phyloP scores from a whole-genome alignment of 2,329 filamentous ascomycete species.

The Paecilomyces formosus region DNA sequence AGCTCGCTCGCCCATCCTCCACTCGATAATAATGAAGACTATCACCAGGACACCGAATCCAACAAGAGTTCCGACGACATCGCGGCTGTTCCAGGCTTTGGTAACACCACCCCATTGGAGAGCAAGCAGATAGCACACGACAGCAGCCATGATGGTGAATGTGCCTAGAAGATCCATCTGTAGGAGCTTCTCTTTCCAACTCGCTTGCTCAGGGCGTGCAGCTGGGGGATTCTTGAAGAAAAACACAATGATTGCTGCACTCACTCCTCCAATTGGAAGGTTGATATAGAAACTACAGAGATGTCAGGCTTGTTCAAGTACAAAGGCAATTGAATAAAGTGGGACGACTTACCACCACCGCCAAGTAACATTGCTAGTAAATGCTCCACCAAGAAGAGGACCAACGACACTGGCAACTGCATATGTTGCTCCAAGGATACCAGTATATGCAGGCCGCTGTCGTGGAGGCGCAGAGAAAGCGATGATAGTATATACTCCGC shows the following conservation, averaged over 20 bases:
- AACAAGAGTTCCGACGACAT: conserved; percentile 16
- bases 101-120: conserved; percentile 19
- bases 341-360: conserved; percentile 28
- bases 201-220: conserved; percentile 4
- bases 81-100: conserved; percentile 14
- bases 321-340: background rate
- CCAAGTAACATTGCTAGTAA: conserved; percentile 40
- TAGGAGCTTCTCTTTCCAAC: conserved; percentile 12
- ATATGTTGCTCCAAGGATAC: conserved; percentile 43
- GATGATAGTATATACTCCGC: conserved; percentile 20
- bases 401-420: conserved; percentile 43
- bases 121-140: conserved; percentile 18
- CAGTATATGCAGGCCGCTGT: conserved; percentile 21
- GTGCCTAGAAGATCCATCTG: conserved; percentile 17
- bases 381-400: conserved; percentile 40
- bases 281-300: conserved; percentile 24
- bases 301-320: background rate
- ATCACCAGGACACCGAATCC: conserved; percentile 12
- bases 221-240: conserved; percentile 17
- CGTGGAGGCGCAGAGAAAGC: conserved; percentile 10
- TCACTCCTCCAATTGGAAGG: conserved; percentile 22
- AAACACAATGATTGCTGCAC: conserved; percentile 14
- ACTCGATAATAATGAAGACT: conserved; percentile 11
- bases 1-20: conserved; percentile 16
- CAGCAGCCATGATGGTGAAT: conserved; percentile 13